Evolutionary conservation across 2,329 filamentous ascomycete species (phyloP).

Genomic region (Hypomyces rosellus): DNA sequence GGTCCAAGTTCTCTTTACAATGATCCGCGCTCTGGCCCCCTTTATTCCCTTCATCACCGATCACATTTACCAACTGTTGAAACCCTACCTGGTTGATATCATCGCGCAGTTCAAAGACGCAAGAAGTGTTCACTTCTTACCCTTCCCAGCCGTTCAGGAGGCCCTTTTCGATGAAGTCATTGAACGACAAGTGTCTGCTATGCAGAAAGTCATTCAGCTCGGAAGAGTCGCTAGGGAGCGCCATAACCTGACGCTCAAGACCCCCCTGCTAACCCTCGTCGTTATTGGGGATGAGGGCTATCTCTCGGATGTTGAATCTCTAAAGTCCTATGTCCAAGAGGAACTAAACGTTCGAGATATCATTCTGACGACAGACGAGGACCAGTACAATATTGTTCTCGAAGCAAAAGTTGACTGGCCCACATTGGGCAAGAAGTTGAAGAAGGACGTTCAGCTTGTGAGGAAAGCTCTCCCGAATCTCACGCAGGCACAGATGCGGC

Average conservation of each 20-base stretch:
- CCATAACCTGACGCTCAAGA: conserved; percentile 23
- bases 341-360: conserved; percentile 88
- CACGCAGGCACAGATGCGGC: conserved; percentile 72
- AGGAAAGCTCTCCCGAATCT: conserved; percentile 82
- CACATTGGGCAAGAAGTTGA: conserved; percentile 90
- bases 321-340: conserved; percentile 83
- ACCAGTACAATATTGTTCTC: conserved; percentile 86
- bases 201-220: too few species aligned
- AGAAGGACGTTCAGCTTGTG: conserved; percentile 87
- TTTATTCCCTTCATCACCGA: conserved; percentile 96
- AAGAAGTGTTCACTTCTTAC: conserved; percentile 85
- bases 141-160: conserved; percentile 80
- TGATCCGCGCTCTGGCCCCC: conserved; percentile 81
- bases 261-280: conserved; percentile 81
- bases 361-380: conserved; percentile 78
- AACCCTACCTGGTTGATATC: conserved; percentile 78
- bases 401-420: conserved; percentile 88
- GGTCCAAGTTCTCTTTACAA: conserved; percentile 86
- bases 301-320: conserved; percentile 75
- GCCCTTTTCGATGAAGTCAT: conserved; percentile 83
- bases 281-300: conserved; percentile 80
- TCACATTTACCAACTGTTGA: conserved; percentile 79
- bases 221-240: too few species aligned
- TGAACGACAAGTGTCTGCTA: conserved; percentile 63
- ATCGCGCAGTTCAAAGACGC: conserved; percentile 62